Base-by-base conservation (phyloP, 768 basidiomycete genomes). In the Tulasnella sp. region DNA sequence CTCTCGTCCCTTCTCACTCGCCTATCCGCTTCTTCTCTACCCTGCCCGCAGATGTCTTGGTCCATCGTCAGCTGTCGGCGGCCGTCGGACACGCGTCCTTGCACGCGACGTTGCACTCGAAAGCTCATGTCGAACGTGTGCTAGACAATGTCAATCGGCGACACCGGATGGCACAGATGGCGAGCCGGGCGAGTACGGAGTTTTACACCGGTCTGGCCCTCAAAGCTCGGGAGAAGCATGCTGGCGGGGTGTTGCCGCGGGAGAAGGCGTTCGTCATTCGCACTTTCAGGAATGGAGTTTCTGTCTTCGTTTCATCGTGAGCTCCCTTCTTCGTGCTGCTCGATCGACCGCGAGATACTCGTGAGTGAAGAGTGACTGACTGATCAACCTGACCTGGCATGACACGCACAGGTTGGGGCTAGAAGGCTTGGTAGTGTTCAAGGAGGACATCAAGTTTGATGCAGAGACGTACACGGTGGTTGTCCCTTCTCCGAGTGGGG, bases 151-250 rank as follows among this genome's bases (percentile, higher is more conserved):
- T 98, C 53, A 99, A 98, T 66, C 80, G 84, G 44, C 79, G 93
- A 17, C 94, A 99, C 69, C 80, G 94, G 25, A 87, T 94, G 81
- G 96, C 96, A 0, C 96, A 99, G 68, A 94, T 93, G 87, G 96
- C 96, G 0, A 84, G 93, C 2, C 78, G 96, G 12, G 96, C 96
- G 0, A 94, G 91, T 68, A 86, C 97, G 30, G 94, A 99, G 71
- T 99, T 98, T 65, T 98, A 96, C 66, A 92, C 97, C 25, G 93
- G 94, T 0, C 73, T 99, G 15, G 92, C 93, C 3, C 72, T 98
- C 62, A 91, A 90, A 64, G 81, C 79, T 2, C 76, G 83, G 12
- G 78, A 78, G 46, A 50, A 49, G 75, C 63, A 41, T 60, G 49
- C 70, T 65, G 7, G 69, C 70, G 41, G 69, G 10, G 46, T 49